Evolutionary conservation across 1,284 basidiomycete species (phyloP), one percentile per base, ranked within the genome.

Genomic region (Ceratobasidium sp.): DNA sequence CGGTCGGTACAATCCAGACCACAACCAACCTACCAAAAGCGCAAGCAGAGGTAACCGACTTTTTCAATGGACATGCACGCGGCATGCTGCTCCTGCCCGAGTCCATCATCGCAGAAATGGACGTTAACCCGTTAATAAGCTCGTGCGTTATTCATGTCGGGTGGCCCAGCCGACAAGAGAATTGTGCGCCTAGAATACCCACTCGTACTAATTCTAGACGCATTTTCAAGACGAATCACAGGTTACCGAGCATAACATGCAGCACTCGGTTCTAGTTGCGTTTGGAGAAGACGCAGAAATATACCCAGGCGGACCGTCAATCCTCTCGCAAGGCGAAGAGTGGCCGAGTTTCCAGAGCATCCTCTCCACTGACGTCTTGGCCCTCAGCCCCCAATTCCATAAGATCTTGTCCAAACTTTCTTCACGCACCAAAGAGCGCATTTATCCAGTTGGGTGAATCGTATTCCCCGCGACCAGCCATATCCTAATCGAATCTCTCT

Each of bases 141-240:
- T 52, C 36, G 12, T 65, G 62, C 30, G 30, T 65, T 12, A 65
- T 65, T 39, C 62, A 53, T 39, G 32, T 65, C 5, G 62, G 62
- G 8, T 65, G 62, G 62, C 62, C 62, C 8, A 30, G 28, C 28
- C 48, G 34, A 12, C 43, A 9, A 34, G 48, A 36, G 12, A 46
- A 26, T 18, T 65, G 62, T 65, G 18, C 28, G 62, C 30, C 53
- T 9, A 30, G 14, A 4, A 45, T 45, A 10, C 9, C 16, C 9
- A n/a, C 43, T 12, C 3, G 43, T 18, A 23, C 18, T 16, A 16
- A 55, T 3, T 30, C 10, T 16, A 52, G 23, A 55, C 30, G 30
- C 2, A 23, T 28, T 53, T 3, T 53, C 10, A 4, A 55, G 53
- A 55, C 34, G 53, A 55, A 32, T 4, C 8, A 32, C 53, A 55